Conservation (phyloP, 2,329 filamentous ascomycete species). For the Rhinocladiella similis region DNA sequence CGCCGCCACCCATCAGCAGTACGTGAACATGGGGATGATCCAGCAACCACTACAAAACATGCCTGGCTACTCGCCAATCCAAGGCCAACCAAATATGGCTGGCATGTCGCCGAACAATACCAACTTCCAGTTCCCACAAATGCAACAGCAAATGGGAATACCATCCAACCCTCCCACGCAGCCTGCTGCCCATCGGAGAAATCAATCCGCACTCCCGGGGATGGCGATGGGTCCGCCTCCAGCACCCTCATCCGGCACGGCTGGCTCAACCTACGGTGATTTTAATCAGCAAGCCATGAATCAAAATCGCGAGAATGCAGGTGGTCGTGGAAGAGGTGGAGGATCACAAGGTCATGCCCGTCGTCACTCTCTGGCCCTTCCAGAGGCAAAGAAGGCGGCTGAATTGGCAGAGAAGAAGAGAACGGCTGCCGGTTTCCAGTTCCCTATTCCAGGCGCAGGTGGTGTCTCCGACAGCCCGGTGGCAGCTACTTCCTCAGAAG, state of each 20-base stretch:
- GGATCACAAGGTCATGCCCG: constrained; percentile 79
- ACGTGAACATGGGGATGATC: constrained; percentile 96
- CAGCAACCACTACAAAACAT: constrained; percentile 76
- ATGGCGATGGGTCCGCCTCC: constrained; percentile 90
- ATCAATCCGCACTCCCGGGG: constrained; percentile 93
- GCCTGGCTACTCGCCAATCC: constrained; percentile 73
- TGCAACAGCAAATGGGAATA: constrained; percentile 63
- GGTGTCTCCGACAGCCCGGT: constrained; percentile 52
- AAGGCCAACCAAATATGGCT: constrained; percentile 67
- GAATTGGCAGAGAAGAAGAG: constrained; percentile 96
- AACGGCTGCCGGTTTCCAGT: constrained; percentile 91
- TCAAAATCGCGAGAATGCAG: constrained; percentile 71
- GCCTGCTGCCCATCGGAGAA: constrained; percentile 86
- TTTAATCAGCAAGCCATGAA: constrained; percentile 67
- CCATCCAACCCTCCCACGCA: constrained; percentile 75
- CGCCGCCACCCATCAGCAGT: constrained; percentile 93
- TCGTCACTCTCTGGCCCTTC: constrained; percentile 89
- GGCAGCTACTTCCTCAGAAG: constrained; percentile 46
- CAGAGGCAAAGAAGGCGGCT: constrained; percentile 96
- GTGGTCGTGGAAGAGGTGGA: constrained; percentile 71
- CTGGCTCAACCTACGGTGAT: constrained; percentile 75
- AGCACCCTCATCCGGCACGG: constrained; percentile 83
- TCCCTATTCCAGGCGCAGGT: constrained; percentile 73
- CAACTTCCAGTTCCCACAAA: constrained; percentile 86
- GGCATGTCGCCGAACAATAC: constrained; percentile 69